phyloP scores from a whole-genome alignment of 2,329 filamentous ascomycete species.

The Colletotrichum cuscutae region DNA sequence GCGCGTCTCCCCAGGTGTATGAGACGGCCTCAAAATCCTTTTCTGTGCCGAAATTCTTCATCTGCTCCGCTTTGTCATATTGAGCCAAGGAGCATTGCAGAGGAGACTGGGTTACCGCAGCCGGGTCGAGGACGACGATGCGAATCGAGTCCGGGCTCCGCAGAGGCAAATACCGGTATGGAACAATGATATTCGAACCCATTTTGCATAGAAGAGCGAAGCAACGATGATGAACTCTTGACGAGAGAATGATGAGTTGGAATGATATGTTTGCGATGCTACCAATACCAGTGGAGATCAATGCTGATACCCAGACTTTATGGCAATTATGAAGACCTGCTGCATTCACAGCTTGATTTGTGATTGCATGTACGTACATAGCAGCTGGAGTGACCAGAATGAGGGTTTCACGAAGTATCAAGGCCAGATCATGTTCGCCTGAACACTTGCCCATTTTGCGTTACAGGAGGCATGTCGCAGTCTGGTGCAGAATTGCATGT shows the following conservation, averaged over 20 bases:
- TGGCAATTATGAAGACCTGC: too few species aligned
- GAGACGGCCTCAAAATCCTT: not conserved
- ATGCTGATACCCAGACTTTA: not conserved
- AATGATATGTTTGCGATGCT: not conserved
- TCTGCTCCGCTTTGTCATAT: not conserved
- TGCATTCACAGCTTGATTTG: too few species aligned
- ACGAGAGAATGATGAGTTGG: not conserved
- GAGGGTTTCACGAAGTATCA: too few species aligned
- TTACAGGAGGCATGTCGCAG: not conserved
- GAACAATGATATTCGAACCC: not conserved
- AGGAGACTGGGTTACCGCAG: not conserved
- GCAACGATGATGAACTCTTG: not conserved
- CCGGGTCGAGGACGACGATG: not conserved
- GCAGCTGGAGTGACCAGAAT: too few species aligned
- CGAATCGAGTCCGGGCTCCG: not conserved
- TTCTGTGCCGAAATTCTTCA: not conserved
- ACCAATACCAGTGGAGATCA: not conserved
- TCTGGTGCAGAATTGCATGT: not conserved
- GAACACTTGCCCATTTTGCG: too few species aligned
- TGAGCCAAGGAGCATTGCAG: not conserved
- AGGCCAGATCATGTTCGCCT: too few species aligned
- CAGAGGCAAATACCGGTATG: not conserved
- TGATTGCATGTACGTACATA: too few species aligned
- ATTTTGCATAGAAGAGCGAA: not conserved
- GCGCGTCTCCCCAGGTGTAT: not conserved